Evolutionary conservation across 2,329 filamentous ascomycete genomes (phyloP), one percentile per base, ranked within the genome.

Genomic region (Monilinia vaccinii-corymbosi): DNA sequence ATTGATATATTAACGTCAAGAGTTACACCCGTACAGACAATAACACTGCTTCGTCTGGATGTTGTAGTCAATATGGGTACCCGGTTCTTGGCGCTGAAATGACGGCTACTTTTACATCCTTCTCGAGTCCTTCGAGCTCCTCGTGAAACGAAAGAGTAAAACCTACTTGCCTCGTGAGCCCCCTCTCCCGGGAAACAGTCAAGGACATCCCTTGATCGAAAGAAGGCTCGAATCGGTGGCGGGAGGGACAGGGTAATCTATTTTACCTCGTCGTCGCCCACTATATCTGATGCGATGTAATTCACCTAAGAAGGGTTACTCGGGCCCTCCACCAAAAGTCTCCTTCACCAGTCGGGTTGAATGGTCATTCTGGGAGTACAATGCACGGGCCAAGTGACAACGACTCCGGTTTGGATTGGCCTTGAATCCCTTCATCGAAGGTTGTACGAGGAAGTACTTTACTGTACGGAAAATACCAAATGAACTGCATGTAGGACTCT

Each of bases 1-100:
- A 55, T 44, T 46, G 57, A 60, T 60, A 60, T 55, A 40, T 60
- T 38, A 60, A 60, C 57, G 57, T 49, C 55, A 34, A 18, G 49
- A 21, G 38, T 51, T 60, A 60, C 58, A 56, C 51, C 58, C 58
- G 50, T 60, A 56, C 50, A 60, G 40, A 23, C 23, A 23, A 56
- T 56, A 40, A 28, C 32, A 46, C 34, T 34, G 18, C 48, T 23
- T 25, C 34, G 38, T 28, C 40, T 28, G 44, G 28, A 56, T 56
- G 51, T 34, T 31, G 58, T 56, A 60, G 28, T 55, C 45, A 56
- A 28, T 48, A 56, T 55, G 58, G 32, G 23, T 60, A 56, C 58
- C 58, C 58, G 49, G 58, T 34, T 48, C 50, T 60, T 60, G 51
- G 58, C 51, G 8, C 49, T n/a, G 21, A 32, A 36, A 53, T 40